Evolutionary conservation across 257 asterid genomes (phyloP), one percentile per base, ranked within the genome.

Genomic region (Plectranthus barbatus): DNA sequence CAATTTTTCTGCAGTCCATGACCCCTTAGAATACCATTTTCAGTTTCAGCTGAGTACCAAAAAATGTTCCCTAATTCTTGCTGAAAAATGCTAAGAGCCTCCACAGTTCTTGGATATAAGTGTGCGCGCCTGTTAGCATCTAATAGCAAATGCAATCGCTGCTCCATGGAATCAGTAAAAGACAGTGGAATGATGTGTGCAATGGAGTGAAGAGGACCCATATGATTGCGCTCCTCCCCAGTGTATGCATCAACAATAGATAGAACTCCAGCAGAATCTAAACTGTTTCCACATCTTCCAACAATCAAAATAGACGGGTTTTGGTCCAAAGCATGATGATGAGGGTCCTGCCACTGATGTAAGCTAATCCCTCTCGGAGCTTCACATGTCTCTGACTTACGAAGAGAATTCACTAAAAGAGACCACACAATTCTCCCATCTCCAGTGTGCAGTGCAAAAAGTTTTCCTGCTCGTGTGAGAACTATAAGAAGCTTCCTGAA

Each of bases 281-380:
- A 67, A 69, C 66, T 66, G 63, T 18, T 64, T 24, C 90, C 97
- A 69, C 99, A 90, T 78, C 83, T 87, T 60, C 97, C 99, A 73
- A 90, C 81, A 54, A 93, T 87, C 59, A 93, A 81, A 64, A 93
- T 86, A 36, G 99, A 89, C 56, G 99, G 97, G 66, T 92, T 83
- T 77, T 89, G 94, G 63, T 92, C 95, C 83, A 93, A 48, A 23
- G 91, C 97, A 77, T 93, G 99, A 81, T 92, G 99, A 81, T 93
- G 99, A 63, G 99, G 99, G 68, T 85, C 95, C 69, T 90, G 99
- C 99, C 99, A 93, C 74, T 85, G 96, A 64, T 82, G 73, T 66
- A 93, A 76, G 57, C 87, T 87, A 60, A 93, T 78, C 57, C 81
- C 91, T 68, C 68, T 78, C 29, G 99, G 99, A 65, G 58, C 72